Base-by-base conservation (phyloP, 805 yeast species). In the Lipomyces mesembrius region DNA sequence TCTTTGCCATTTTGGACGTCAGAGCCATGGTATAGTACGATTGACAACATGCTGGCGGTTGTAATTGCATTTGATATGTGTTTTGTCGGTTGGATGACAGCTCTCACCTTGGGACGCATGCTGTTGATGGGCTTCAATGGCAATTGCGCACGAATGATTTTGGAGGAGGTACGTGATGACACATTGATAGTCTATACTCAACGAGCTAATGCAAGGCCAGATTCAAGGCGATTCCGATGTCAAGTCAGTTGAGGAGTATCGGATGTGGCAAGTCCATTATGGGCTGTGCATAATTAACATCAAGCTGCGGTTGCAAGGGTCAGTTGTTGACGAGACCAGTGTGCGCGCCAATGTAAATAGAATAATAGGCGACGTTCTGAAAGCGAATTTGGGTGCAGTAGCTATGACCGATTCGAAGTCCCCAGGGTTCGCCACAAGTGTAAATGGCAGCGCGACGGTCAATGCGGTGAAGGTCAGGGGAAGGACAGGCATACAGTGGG, bases 231-330 rank as follows among this genome's bases (percentile, higher is more conserved):
- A 76, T 58, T 69, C 74, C 3, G 60, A 68, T 25, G 79, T 81
- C 20, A 66, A 67, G 25, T 59, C 72, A 2, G 79, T 79, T 46
- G 67, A 72, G 8, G 76, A 77, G 32, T 69, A 78, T 35, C 71
- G 77, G 25, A 71, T 81, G 60, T 81, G 83, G 82, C 82, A 80
- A 73, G 83, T 80, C 46, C 83, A 81, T 65, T 78, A 80, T 62
- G 79, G 76, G 20, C 74, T 81, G 52, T 81, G 81, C 78, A 75
- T 81, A 32, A 81, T 80, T n/a, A 72, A 75, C 46, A 72, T 79
- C 73, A 71, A 74, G 25, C 71, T 81, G 22, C 68, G 67, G 34
- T 74, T 80, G 73, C 56, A 71, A 6, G 81, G 82, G 49, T 64
- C 74, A 22, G 68, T 71, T 51, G 75, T 66, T 5, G 79, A 78